phyloP scores from a whole-genome alignment of 176 grass and related monocot genomes.

The Triticum monococcum region DNA sequence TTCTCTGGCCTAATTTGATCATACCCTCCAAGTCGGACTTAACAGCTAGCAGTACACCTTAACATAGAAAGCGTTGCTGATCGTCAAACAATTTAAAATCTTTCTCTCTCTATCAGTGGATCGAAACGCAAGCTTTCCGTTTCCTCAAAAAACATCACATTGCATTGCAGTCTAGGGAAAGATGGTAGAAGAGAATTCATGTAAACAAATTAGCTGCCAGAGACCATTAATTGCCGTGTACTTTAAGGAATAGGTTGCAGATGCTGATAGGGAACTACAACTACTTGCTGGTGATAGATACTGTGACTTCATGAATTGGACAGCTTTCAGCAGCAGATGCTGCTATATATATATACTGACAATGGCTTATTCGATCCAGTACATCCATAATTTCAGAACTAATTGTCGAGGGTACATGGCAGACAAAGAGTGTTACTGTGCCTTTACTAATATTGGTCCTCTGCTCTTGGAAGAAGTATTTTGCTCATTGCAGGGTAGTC shows the following conservation, averaged over 20 bases:
- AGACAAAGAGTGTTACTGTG: no score
- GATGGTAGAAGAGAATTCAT: neutral
- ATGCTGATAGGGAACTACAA: conserved; percentile 24
- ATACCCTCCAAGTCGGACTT: neutral
- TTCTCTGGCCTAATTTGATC: neutral
- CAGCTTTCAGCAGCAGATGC: neutral
- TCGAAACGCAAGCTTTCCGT: no score
- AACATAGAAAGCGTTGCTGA: neutral
- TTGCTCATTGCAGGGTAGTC: neutral
- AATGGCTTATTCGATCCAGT: neutral
- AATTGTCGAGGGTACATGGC: neutral
- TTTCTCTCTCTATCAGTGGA: no score
- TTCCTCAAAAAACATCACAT: no score
- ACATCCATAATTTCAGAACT: neutral
- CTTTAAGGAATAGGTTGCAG: neutral
- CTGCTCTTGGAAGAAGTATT: neutral
- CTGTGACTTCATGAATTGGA: neutral
- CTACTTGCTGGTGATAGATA: conserved; percentile 11
- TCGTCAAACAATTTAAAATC: neutral
- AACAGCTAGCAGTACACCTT: neutral
- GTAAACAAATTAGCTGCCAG: neutral
- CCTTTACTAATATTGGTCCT: no score
- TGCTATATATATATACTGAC: neutral
- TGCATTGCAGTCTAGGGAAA: neutral
- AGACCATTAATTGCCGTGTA: neutral